Conservation (phyloP, 1,284 basidiomycete species). For the Sporisorium sorghi region DNA sequence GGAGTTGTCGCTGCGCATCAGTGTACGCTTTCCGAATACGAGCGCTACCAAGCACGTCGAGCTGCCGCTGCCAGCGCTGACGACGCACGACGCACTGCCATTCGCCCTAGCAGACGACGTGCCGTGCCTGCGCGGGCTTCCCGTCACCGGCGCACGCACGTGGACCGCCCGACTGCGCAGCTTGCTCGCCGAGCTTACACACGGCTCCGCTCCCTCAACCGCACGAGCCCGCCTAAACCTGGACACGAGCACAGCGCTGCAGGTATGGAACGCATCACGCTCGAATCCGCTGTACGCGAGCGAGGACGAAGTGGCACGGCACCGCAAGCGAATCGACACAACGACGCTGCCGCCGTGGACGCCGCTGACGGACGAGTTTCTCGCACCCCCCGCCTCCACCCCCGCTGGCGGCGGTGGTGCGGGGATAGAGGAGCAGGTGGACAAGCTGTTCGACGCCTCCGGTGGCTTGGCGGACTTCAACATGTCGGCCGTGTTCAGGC, state of each 20-base stretch:
- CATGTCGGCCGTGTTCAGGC: conserved; percentile 18
- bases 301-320: conserved; percentile 18
- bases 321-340: background rate
- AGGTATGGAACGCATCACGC: conserved; percentile 25
- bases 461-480: conserved; percentile 19
- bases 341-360: conserved; percentile 24
- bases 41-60: conserved; percentile 7
- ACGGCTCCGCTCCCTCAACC: background rate
- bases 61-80: conserved; percentile 19
- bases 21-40: background rate
- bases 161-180: background rate
- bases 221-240: too few relatives aligned
- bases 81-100: conserved; percentile 24
- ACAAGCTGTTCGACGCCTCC: conserved; percentile 8
- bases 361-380: conserved; percentile 13
- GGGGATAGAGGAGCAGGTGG: conserved; percentile 6
- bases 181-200: background rate
- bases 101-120: conserved; percentile 42
- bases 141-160: background rate
- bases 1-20: conserved; percentile 22
- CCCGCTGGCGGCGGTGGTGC: background rate
- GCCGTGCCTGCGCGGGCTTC: conserved; percentile 30
- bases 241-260: conserved; percentile 1
- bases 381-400: background rate
- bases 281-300: conserved; percentile 18